A percentile compares a stretch with the other conserved stretches of the same genome.
These are phyloP conservation scores for Maudiozyma humilis DNA, from an alignment of 1,139 yeast genomes.

Conservation along the genomic window DNA sequence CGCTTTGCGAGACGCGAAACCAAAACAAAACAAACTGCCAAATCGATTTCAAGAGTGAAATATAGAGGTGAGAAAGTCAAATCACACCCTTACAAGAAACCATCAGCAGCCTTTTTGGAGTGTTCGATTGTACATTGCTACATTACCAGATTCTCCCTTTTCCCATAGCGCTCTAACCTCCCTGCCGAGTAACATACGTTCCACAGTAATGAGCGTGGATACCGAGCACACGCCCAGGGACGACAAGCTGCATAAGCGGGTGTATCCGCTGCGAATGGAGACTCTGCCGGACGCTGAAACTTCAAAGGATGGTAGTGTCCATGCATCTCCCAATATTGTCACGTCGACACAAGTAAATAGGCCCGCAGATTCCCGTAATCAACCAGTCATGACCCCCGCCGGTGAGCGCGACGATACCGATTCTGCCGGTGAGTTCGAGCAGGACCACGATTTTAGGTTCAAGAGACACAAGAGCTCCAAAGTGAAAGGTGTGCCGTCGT, in stretches of 20 bases:
- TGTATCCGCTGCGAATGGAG: constrained; percentile 15
- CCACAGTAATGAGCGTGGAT: constrained; percentile 4
- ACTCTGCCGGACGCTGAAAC: constrained; percentile 11
- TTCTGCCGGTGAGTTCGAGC: constrained; percentile 14
- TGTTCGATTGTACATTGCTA: no score
- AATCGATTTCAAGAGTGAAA: no score
- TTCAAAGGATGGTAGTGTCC: neutral
- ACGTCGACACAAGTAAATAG: constrained; percentile 1
- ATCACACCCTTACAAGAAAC: no score
- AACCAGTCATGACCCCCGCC: neutral
- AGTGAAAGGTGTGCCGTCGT: constrained; percentile 20
- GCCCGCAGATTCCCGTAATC: neutral
- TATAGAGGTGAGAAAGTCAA: no score
- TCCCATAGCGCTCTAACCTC: no score
- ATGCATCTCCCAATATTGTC: constrained; percentile 1
- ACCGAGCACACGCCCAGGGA: neutral
- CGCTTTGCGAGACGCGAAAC: neutral
- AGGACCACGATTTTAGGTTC: constrained; percentile 28
- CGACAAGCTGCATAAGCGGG: constrained; percentile 7
- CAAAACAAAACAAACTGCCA: neutral
- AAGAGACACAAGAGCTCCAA: constrained; percentile 25
- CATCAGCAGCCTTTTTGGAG: no score
- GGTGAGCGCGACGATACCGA: neutral
- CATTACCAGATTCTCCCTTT: no score
- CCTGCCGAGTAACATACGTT: no score